Base-by-base conservation (phyloP, 805 yeast genomes). In the Priceomyces haplophilus region DNA sequence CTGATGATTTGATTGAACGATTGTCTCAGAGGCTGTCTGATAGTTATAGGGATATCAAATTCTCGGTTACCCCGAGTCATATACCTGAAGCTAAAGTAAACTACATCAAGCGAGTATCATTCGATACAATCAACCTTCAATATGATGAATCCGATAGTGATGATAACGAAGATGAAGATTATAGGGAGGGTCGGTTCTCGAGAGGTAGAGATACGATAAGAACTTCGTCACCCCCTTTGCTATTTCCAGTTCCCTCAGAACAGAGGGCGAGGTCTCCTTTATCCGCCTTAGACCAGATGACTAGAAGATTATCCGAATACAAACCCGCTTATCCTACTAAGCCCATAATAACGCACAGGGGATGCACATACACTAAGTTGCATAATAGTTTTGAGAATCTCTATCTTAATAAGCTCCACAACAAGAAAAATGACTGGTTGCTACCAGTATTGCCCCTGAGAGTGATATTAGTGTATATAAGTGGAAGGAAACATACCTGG, bases 401-500 rank as follows among this genome's bases (percentile, higher is more conserved):
- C 40, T 78, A 77, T 45, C 51, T 64, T 12, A 65, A 67, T 2
- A 59, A 67, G 34, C 47, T 73, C 21, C 49, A 56, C 25, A 55
- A 60, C 15, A 47, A 51, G 20, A 53, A 53, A 21, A 36, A 42
- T 13, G 44, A 42, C 8, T 38, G 27, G 24, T 39, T 55, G 17
- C 49, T 49, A 12, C 75, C 78, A 0, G 68, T 73, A 0, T 58
- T 79, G 35, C 80, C 80, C 0, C 66, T 69, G 30, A 67, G 89
- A 52, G 73, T 75, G 1, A 67, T 85, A 4, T 55, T 85, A 56
- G 80, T 83, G 21, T 84, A 84, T 55, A 67, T 86, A 23, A 72
- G 82, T 50, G 95, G 88, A 2, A 66, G 91, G 45, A 72, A 67
- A 42, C 91, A 85, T 64, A 83, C 93, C 0, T 86, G 95, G 95